phyloP scores from a whole-genome alignment of 345 rosid species.

The Pelargonium nanum region DNA sequence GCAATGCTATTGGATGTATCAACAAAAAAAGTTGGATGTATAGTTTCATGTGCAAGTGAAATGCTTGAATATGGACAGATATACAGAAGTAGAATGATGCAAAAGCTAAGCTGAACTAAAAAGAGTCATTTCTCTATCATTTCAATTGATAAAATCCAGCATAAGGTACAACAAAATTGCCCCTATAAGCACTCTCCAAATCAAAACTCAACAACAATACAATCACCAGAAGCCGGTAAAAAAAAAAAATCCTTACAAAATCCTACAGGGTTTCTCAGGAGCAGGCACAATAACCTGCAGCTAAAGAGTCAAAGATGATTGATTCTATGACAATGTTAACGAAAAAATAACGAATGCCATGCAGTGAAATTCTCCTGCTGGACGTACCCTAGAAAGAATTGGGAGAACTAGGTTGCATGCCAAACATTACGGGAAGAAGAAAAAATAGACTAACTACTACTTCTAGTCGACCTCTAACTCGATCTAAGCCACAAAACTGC shows the following conservation, averaged over 20 bases:
- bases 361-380: background rate
- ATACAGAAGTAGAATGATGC: no score
- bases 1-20: no score
- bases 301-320: background rate
- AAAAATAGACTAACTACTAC: conserved; percentile 13
- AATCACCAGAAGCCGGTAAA: background rate
- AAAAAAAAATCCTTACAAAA: background rate
- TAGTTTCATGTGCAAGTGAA: no score
- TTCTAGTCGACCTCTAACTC: conserved; percentile 16
- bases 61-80: no score
- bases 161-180: conserved; percentile 18
- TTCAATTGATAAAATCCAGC: conserved; percentile 13
- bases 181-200: conserved; percentile 6
- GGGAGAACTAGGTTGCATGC: conserved; percentile 16
- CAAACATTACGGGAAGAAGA: conserved; percentile 5
- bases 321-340: background rate
- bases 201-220: conserved; percentile 19
- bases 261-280: background rate
- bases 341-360: background rate
- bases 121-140: no score
- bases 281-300: no score
- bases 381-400: conserved; percentile 11
- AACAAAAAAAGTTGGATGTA: no score
- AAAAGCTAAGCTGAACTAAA: no score
- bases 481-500: conserved; percentile 24